These are phyloP conservation scores for Cyberlindnera bimundalis DNA, from an alignment of 805 yeast species.

Conservation along the genomic window DNA sequence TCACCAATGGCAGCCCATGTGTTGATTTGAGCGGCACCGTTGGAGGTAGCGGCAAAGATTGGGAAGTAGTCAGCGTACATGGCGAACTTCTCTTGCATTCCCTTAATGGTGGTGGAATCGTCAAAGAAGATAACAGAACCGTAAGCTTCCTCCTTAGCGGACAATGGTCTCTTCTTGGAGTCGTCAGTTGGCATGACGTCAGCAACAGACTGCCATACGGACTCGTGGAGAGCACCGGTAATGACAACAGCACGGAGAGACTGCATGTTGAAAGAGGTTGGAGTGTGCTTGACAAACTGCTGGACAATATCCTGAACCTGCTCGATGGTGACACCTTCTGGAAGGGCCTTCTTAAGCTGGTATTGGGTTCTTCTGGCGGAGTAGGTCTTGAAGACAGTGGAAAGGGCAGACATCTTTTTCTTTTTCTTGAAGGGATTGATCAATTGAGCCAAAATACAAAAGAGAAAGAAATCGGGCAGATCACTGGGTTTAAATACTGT, in stretches of 20 bases:
- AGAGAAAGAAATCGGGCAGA: too few species aligned
- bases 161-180: conserved; percentile 39
- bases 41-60: conserved; percentile 44
- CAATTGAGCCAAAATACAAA: too few species aligned
- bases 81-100: conserved; percentile 41
- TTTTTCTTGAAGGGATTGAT: too few species aligned
- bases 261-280: conserved; percentile 52
- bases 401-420: conserved; percentile 13
- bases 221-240: conserved; percentile 42
- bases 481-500: too few species aligned
- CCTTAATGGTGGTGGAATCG: conserved; percentile 37
- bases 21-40: conserved; percentile 48
- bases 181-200: conserved; percentile 35
- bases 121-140: conserved; percentile 50
- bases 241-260: conserved; percentile 45
- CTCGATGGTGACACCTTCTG: conserved; percentile 36
- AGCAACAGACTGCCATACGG: conserved; percentile 43
- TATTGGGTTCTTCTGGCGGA: conserved; percentile 46
- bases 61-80: conserved; percentile 43
- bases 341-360: conserved; percentile 41
- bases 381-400: conserved; percentile 32
- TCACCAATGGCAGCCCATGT: conserved; percentile 46
- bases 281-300: conserved; percentile 43
- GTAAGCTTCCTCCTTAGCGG: conserved; percentile 42
- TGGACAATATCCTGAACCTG: conserved; percentile 41